phyloP scores from a whole-genome alignment of 2,329 filamentous ascomycete genomes.

The Trichoderma pleuroti region DNA sequence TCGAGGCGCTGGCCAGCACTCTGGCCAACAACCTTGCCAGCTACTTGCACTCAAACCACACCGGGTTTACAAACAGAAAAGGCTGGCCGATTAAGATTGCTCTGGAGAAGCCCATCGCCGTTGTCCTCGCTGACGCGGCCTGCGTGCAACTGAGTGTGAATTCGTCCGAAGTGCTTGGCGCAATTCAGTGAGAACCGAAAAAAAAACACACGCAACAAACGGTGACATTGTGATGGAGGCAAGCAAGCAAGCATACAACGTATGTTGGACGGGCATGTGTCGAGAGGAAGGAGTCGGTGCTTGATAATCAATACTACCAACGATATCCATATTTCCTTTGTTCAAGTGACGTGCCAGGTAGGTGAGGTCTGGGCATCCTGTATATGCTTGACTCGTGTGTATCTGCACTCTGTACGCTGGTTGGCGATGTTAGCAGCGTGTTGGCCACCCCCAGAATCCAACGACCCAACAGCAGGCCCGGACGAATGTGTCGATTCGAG shows the following conservation, averaged over 20 bases:
- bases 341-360: constrained; percentile 3
- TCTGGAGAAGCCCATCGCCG: constrained; percentile 70
- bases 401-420: neutral
- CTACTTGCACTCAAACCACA: constrained; percentile 33
- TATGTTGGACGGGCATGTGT: neutral
- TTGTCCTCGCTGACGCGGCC: constrained; percentile 68
- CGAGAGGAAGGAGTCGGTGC: neutral
- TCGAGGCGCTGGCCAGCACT: constrained; percentile 57
- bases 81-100: constrained; percentile 56
- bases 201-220: no score
- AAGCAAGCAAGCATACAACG: neutral
- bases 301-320: constrained; percentile 12
- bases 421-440: neutral
- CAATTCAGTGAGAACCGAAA: neutral
- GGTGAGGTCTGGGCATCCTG: neutral
- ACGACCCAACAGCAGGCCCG: constrained; percentile 13
- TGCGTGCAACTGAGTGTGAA: constrained; percentile 52
- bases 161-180: constrained; percentile 26
- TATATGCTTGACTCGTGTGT: neutral
- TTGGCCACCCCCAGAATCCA: neutral
- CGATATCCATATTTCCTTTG: neutral
- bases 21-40: constrained; percentile 45
- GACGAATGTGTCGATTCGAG: constrained; percentile 7
- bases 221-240: neutral
- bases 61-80: constrained; percentile 18